Conservation (phyloP, 2,329 filamentous ascomycete genomes). For the Pyrenochaeta sp. region DNA sequence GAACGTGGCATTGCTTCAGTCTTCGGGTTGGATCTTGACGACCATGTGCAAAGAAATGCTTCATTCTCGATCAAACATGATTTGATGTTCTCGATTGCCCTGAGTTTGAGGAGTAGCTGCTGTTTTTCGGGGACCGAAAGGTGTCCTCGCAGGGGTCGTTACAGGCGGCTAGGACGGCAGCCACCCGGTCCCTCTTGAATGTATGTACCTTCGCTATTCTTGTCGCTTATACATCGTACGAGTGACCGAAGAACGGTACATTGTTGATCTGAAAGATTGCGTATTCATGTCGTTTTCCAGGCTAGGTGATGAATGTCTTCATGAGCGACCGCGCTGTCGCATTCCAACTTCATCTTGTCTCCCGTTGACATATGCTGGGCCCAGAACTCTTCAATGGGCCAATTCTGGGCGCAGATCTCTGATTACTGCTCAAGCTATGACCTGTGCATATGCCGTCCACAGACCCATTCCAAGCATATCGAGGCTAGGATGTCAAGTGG, state of each 20-base stretch:
- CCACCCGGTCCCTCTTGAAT: slow-evolving; percentile 4
- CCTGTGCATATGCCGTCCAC: too few species aligned
- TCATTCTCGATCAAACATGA: background rate
- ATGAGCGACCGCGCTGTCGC: background rate
- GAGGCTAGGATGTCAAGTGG: too few species aligned
- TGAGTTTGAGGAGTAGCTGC: background rate
- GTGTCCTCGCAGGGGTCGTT: slow-evolving; percentile 5
- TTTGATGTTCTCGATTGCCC: background rate
- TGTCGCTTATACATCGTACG: background rate
- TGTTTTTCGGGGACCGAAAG: slow-evolving; percentile 26
- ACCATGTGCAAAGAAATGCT: background rate
- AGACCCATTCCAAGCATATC: too few species aligned
- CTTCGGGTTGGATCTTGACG: background rate
- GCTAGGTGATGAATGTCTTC: background rate
- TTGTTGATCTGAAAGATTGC: background rate
- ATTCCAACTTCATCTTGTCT: too few species aligned
- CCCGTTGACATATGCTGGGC: too few species aligned
- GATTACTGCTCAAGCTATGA: too few species aligned
- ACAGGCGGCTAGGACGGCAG: slow-evolving; percentile 17
- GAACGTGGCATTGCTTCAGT: background rate
- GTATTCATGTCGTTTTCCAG: background rate
- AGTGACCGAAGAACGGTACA: background rate
- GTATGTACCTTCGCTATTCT: slow-evolving; percentile 2
- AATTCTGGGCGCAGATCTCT: too few species aligned
- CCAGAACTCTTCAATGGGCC: too few species aligned